These are phyloP conservation scores for Colletotrichum filicis DNA, from an alignment of 2,329 filamentous ascomycete species.

Conservation along the genomic window DNA sequence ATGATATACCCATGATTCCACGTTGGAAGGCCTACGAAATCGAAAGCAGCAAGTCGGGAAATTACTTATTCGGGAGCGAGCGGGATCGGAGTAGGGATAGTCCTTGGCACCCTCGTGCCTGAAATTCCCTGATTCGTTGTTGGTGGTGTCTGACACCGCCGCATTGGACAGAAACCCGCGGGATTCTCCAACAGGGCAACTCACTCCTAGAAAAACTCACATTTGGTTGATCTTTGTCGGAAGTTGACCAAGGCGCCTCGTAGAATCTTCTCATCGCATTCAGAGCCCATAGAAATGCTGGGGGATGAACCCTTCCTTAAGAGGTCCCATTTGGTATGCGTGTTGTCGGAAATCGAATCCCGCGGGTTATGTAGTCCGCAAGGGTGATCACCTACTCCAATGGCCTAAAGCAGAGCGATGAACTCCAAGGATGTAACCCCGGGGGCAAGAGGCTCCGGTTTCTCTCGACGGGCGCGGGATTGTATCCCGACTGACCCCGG, in stretches of 20 bases:
- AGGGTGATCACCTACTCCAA: background rate
- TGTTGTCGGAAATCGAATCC: background rate
- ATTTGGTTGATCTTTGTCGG: background rate
- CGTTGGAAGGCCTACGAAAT: too few relatives aligned
- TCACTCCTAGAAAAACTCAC: slow-evolving; percentile 4
- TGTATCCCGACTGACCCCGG: slow-evolving; percentile 10
- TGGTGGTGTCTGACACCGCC: background rate
- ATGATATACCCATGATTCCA: background rate
- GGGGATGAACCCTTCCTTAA: background rate
- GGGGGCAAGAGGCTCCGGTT: background rate
- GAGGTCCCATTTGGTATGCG: background rate
- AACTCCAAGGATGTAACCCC: background rate
- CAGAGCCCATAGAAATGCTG: background rate
- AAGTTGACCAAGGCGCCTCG: background rate
- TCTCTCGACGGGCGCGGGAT: background rate
- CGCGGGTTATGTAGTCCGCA: background rate
- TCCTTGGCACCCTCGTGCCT: slow-evolving; percentile 10
- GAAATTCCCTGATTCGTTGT: background rate
- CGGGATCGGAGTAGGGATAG: slow-evolving; percentile 24
- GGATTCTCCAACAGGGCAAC: background rate
- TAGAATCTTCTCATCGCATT: background rate
- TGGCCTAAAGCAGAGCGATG: background rate
- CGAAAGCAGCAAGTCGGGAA: background rate
- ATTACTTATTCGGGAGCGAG: slow-evolving; percentile 20
- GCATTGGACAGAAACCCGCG: background rate